Percentiles rank a stretch among this genome's conserved stretches.
These are phyloP conservation scores for Asterophora lycoperdoides DNA, from an alignment of 768 basidiomycete species.

Conservation along the genomic window DNA sequence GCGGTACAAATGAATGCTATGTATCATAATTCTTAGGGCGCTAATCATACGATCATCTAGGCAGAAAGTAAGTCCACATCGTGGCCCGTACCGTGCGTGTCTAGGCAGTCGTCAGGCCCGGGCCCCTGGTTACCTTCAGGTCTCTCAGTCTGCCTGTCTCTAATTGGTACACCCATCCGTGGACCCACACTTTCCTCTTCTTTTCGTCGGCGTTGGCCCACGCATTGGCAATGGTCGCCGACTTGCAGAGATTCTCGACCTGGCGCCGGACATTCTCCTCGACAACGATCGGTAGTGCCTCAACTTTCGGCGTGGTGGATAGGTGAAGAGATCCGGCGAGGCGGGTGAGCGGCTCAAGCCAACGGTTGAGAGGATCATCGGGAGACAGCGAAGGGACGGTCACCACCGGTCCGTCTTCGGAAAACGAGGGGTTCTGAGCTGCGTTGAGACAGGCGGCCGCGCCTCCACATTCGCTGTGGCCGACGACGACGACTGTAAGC, in stretches of 20 bases:
- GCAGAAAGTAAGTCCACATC: too few relatives aligned
- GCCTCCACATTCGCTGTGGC: constrained; percentile 83
- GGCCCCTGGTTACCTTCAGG: constrained; percentile 44
- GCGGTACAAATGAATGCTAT: too few relatives aligned
- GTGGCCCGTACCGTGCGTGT: background rate
- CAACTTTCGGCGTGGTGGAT: constrained; percentile 26
- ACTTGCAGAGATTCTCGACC: constrained; percentile 46
- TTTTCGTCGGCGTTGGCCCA: constrained; percentile 41
- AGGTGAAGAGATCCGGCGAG: constrained; percentile 47
- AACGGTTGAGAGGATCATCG: constrained; percentile 55
- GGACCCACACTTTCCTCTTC: constrained; percentile 50
- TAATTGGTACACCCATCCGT: constrained; percentile 73
- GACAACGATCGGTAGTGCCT: constrained; percentile 44
- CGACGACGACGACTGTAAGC: constrained; percentile 68
- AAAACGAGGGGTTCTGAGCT: constrained; percentile 31
- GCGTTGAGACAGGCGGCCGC: constrained; percentile 52
- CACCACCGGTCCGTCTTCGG: constrained; percentile 26
- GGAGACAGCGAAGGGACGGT: constrained; percentile 32
- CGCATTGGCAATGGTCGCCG: constrained; percentile 41
- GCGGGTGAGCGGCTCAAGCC: constrained; percentile 56
- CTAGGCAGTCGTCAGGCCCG: constrained; percentile 12
- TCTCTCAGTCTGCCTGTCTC: constrained; percentile 55
- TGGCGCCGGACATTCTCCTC: constrained; percentile 59
- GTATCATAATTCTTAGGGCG: too few relatives aligned
- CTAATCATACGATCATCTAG: too few relatives aligned